A percentile compares a stretch with the other conserved stretches of the same genome.
Evolutionary conservation across 1,284 basidiomycete genomes (phyloP).

Genomic region (Melampsora abietis-canadensis): DNA sequence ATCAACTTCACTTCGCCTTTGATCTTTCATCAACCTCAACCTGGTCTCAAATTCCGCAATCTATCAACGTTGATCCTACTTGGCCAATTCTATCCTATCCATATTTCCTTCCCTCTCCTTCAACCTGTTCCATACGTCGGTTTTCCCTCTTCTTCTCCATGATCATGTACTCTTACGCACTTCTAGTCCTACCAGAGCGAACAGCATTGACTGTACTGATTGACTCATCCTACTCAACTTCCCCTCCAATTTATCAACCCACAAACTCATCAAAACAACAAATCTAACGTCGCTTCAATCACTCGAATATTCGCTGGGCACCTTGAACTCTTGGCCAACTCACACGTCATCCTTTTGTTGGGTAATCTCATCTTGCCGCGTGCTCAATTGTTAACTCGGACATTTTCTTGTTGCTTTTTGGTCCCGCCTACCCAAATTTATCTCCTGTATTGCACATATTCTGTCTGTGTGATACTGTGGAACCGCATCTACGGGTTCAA

Average conservation of each 20-base stretch:
- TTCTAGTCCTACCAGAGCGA: not conserved
- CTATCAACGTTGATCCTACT: not conserved
- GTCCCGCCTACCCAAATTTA: not conserved
- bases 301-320: not conserved
- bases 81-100: not conserved
- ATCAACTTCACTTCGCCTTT: not conserved
- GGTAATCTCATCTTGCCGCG: too few relatives aligned
- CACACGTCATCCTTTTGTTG: not conserved
- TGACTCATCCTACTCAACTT: not conserved
- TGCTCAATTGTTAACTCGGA: not conserved
- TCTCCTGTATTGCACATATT: not conserved
- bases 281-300: not conserved
- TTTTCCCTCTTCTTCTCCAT: conserved; percentile 12
- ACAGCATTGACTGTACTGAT: conserved; percentile 8
- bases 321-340: not conserved
- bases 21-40: not conserved
- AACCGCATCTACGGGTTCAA: not conserved
- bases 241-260: not conserved
- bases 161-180: conserved; percentile 1
- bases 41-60: not conserved
- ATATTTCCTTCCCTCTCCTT: not conserved
- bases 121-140: conserved; percentile 18
- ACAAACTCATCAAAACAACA: not conserved
- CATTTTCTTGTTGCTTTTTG: not conserved
- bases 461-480: not conserved